Percentiles rank a stretch among this genome's conserved stretches.
Evolutionary conservation across 805 yeast species (phyloP).

Genomic region (Candida nitratophila): DNA sequence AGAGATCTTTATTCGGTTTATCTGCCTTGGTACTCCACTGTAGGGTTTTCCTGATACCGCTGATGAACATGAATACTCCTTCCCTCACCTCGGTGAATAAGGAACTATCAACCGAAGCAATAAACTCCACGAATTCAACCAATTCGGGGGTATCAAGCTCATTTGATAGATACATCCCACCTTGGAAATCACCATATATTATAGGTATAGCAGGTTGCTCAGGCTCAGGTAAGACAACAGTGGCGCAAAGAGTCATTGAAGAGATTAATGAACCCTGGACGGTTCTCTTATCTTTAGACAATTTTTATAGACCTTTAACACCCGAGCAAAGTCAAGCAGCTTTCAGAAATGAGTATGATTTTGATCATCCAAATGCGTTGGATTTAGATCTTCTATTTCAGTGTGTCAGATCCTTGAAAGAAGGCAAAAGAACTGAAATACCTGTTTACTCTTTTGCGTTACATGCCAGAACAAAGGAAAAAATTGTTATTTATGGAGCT

Average conservation of each 20-base stretch:
- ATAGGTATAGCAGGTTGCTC: conserved; percentile 84
- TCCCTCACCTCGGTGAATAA: no score
- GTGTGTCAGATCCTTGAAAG: conserved; percentile 58
- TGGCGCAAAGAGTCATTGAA: conserved; percentile 75
- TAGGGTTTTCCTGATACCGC: no score
- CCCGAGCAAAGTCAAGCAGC: conserved; percentile 58
- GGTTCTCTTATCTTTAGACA: conserved; percentile 80
- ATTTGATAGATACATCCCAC: conserved; percentile 50
- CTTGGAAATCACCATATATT: conserved; percentile 84
- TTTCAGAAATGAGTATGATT: conserved; percentile 65
- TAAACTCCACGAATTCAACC: no score
- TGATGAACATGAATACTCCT: not conserved
- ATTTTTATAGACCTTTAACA: conserved; percentile 75
- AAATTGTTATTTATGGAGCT: conserved; percentile 83
- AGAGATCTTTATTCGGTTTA: no score
- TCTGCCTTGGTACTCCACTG: no score
- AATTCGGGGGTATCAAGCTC: not conserved
- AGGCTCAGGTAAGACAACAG: conserved; percentile 92
- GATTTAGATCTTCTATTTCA: conserved; percentile 69
- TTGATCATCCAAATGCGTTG: conserved; percentile 80
- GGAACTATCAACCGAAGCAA: no score
- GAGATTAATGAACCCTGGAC: conserved; percentile 90
- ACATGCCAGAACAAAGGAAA: conserved; percentile 56
- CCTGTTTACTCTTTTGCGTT: conserved; percentile 63
- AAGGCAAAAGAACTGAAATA: conserved; percentile 60